Conservation (phyloP, 2,329 filamentous ascomycete genomes). For the Claviceps maximensis region DNA sequence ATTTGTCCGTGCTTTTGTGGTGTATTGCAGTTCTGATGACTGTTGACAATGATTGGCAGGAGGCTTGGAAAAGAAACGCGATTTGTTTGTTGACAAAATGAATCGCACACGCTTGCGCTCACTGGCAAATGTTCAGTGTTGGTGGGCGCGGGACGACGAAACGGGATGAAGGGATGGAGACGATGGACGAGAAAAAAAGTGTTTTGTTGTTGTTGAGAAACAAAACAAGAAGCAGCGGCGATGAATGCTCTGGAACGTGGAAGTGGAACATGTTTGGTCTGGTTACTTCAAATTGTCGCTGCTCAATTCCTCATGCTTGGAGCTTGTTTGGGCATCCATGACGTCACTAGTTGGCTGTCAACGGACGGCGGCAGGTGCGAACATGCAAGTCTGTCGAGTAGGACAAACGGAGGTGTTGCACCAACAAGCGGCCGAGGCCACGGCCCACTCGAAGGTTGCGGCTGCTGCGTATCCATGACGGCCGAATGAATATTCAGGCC, state of each 20-base stretch:
- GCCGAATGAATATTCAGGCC: background rate
- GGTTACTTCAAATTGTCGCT: background rate
- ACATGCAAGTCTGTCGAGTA: too few relatives aligned
- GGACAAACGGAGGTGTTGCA: too few relatives aligned
- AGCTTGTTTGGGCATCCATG: background rate
- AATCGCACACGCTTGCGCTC: background rate
- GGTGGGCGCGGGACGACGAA: background rate
- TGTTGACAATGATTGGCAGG: too few relatives aligned
- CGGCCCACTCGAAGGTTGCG: background rate
- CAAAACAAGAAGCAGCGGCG: background rate
- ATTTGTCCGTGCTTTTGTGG: too few relatives aligned
- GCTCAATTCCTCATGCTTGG: too few relatives aligned
- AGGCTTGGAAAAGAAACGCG: too few relatives aligned
- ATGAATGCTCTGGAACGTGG: background rate
- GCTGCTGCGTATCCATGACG: too few relatives aligned
- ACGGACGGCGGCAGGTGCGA: background rate
- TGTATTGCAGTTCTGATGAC: background rate
- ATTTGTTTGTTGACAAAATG: background rate
- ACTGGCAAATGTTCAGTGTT: background rate
- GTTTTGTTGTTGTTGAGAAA: background rate
- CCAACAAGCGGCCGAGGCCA: too few relatives aligned
- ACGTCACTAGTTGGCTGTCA: background rate
- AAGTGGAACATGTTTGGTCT: background rate
- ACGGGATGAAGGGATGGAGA: background rate
- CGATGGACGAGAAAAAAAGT: background rate